Percentiles rank a stretch among this genome's conserved stretches.
These are phyloP conservation scores for Pezicula rhizophila DNA, from an alignment of 2,329 filamentous ascomycete species.

Conservation along the genomic window DNA sequence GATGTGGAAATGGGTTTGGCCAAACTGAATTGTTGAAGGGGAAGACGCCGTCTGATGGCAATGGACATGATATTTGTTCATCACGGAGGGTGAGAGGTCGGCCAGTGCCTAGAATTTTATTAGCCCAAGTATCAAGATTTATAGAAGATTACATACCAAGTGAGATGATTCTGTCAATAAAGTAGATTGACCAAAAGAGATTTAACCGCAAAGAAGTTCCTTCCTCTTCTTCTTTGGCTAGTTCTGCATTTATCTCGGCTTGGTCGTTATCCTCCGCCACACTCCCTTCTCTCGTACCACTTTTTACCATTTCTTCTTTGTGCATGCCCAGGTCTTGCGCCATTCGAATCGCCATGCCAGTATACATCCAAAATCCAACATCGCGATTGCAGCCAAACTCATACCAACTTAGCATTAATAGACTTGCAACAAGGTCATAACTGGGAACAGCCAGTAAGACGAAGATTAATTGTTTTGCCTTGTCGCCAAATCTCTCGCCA, in stretches of 20 bases:
- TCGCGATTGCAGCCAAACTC: conserved; percentile 1
- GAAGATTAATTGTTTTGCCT: conserved; percentile 1
- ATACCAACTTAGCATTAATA: conserved; percentile 2
- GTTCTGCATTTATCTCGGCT: background rate
- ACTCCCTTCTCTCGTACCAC: background rate
- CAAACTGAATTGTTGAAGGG: background rate
- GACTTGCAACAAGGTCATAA: conserved; percentile 3
- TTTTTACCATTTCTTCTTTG: background rate
- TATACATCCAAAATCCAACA: conserved; percentile 5
- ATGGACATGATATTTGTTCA: background rate
- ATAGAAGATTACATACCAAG: background rate
- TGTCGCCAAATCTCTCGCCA: background rate
- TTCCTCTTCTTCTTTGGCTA: background rate
- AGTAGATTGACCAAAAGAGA: background rate
- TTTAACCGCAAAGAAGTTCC: background rate
- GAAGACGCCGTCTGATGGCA: background rate
- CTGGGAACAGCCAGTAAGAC: conserved; percentile 1
- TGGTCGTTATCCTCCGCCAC: background rate
- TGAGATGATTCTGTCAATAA: background rate
- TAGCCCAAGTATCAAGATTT: background rate
- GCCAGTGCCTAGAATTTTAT: background rate
- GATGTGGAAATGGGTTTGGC: background rate
- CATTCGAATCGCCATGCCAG: conserved; percentile 3
- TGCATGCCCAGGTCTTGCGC: conserved; percentile 2
- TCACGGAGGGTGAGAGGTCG: background rate